Conservation (phyloP, 257 asterid species). For the Gardenia jasminoides region DNA sequence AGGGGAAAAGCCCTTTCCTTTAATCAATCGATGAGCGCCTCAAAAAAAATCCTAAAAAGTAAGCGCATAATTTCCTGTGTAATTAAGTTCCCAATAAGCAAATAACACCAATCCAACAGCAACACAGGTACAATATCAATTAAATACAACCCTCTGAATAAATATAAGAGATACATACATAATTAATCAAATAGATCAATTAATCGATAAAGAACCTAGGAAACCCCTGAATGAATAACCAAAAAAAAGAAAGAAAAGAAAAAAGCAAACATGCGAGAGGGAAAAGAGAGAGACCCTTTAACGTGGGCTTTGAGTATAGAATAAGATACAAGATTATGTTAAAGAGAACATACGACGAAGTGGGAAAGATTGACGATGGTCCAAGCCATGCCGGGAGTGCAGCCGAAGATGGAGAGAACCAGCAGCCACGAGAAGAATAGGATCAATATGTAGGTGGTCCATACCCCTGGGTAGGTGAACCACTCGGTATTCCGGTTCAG, state of each 20-base stretch:
- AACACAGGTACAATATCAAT: not conserved
- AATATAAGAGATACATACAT: not conserved
- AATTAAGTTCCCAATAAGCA: too few relatives aligned
- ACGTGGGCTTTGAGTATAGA: not conserved
- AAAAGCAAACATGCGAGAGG: not conserved
- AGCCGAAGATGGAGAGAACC: slow-evolving; percentile 72
- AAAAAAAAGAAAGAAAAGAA: not conserved
- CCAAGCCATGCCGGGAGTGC: slow-evolving; percentile 94
- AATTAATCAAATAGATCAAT: not conserved
- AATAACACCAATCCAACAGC: too few relatives aligned
- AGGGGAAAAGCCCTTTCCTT: not conserved
- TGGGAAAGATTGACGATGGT: slow-evolving; percentile 80
- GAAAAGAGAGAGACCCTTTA: not conserved
- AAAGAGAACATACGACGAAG: slow-evolving; percentile 44
- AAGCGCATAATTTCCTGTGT: too few relatives aligned
- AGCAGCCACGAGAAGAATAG: slow-evolving; percentile 85
- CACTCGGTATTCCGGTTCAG: slow-evolving; percentile 93
- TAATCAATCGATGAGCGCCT: not conserved
- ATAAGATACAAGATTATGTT: not conserved
- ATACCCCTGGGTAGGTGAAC: slow-evolving; percentile 95
- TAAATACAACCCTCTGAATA: not conserved
- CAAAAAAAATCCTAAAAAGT: not conserved
- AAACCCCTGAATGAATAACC: not conserved
- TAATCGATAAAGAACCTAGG: not conserved
- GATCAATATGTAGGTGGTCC: slow-evolving; percentile 87